Conservation (phyloP, 163 green algal species). For the Coccomyxa subellipsoidea region DNA sequence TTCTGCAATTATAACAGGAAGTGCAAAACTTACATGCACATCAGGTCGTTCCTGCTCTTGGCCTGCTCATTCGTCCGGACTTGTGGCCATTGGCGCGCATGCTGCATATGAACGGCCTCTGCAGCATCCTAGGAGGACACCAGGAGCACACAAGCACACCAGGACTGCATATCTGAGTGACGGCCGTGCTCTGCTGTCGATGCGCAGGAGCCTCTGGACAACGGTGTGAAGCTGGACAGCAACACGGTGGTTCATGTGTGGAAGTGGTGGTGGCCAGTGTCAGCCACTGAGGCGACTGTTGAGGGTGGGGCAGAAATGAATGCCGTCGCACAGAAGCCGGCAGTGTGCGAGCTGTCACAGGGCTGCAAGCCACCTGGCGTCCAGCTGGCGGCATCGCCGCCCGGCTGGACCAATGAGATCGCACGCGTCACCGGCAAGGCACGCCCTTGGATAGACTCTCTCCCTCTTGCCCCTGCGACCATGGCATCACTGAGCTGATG, state of each 20-base stretch:
- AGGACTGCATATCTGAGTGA: not conserved
- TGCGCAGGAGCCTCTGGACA: slow-evolving; percentile 33
- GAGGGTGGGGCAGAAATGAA: not conserved
- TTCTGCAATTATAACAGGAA: too few relatives aligned
- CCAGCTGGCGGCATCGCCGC: slow-evolving; percentile 2
- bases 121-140: too few relatives aligned
- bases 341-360: slow-evolving; percentile 11
- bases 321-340: not conserved
- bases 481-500: too few relatives aligned
- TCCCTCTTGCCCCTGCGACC: too few relatives aligned
- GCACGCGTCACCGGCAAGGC: slow-evolving; percentile 20
- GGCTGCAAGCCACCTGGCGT: slow-evolving; percentile 10
- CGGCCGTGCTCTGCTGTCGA: not conserved
- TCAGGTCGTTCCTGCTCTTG: too few relatives aligned
- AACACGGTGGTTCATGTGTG: slow-evolving; percentile 48
- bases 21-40: too few relatives aligned
- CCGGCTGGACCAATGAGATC: slow-evolving; percentile 21
- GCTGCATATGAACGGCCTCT: too few relatives aligned
- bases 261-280: slow-evolving; percentile 44
- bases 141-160: too few relatives aligned
- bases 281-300: not conserved
- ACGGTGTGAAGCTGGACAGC: slow-evolving; percentile 22
- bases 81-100: too few relatives aligned
- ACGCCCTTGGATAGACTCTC: not conserved
- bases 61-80: too few relatives aligned